Evolutionary conservation across 768 basidiomycete species (phyloP).

Genomic region (Panellus pusillus): DNA sequence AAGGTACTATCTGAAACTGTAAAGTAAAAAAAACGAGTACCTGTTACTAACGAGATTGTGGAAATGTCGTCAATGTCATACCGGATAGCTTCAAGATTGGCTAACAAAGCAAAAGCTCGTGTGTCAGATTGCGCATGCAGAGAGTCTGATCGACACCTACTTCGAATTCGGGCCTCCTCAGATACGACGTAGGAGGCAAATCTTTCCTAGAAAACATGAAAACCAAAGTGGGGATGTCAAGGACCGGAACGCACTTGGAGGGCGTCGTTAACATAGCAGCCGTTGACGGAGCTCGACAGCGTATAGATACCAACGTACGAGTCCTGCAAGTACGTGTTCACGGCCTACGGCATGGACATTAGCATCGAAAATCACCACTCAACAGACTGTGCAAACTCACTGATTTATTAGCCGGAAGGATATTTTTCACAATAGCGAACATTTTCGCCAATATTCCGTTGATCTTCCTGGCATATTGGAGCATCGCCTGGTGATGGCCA

Average conservation of each 20-base stretch:
- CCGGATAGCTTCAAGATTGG: conserved; percentile 15
- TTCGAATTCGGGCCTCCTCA: conserved; percentile 14
- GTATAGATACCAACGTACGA: background rate
- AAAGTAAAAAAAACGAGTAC: background rate
- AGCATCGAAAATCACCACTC: no score
- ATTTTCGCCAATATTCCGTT: conserved; percentile 1
- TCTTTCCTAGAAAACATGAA: background rate
- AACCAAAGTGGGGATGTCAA: no score
- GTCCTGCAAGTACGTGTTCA: conserved; percentile 3
- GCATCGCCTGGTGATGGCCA: conserved; percentile 8
- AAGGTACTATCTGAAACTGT: background rate
- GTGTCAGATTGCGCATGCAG: no score
- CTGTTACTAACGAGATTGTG: conserved; percentile 12
- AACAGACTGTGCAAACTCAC: no score
- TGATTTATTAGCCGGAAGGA: conserved; percentile 8
- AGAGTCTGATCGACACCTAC: background rate
- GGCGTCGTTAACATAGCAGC: background rate
- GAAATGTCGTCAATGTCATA: conserved; percentile 13
- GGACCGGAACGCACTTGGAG: conserved; percentile 1
- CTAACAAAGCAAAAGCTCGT: background rate
- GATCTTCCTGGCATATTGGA: conserved; percentile 6
- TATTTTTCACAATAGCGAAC: conserved; percentile 5
- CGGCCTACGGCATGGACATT: background rate
- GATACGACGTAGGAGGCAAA: conserved; percentile 6
- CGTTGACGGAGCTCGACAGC: background rate